phyloP scores from a whole-genome alignment of 2,329 filamentous ascomycete genomes.

The Xylariales sp. region DNA sequence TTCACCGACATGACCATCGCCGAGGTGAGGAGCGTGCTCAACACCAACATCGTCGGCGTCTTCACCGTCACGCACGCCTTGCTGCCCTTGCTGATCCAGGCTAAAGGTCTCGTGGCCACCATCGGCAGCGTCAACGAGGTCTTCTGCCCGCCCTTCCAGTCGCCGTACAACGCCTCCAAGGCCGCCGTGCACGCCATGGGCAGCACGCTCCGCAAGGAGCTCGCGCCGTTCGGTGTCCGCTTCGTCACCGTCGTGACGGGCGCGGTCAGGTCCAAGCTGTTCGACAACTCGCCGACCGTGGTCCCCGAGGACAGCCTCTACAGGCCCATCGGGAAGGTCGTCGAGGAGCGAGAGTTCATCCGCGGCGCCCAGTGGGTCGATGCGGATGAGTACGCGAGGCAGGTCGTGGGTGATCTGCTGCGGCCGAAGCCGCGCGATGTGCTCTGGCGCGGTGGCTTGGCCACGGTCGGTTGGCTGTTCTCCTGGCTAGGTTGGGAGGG shows the following conservation, averaged over 20 bases:
- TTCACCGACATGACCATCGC: constrained; percentile 15
- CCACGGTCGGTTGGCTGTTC: constrained; percentile 21
- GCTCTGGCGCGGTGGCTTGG: constrained; percentile 23
- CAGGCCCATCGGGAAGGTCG: constrained; percentile 13
- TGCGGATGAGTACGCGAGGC: constrained; percentile 20
- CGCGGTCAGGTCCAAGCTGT: constrained; percentile 20
- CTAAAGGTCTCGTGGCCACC: constrained; percentile 9
- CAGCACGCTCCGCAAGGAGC: constrained; percentile 12
- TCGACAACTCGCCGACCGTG: constrained; percentile 17
- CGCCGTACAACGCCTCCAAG: constrained; percentile 13
- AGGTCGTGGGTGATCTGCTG: constrained; percentile 22
- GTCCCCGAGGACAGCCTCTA: constrained; percentile 25
- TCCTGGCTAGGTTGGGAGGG: constrained; percentile 25
- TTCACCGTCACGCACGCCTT: constrained; percentile 8
- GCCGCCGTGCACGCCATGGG: constrained; percentile 11
- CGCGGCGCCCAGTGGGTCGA: constrained; percentile 17
- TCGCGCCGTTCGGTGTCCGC: constrained; percentile 20
- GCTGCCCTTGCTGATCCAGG: constrained; percentile 6
- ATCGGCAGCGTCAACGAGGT: constrained; percentile 9
- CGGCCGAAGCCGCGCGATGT: constrained; percentile 15
- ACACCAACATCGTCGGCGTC: constrained; percentile 14
- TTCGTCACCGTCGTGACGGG: constrained; percentile 21
- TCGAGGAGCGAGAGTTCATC: constrained; percentile 22
- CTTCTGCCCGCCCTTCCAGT: constrained; percentile 11
- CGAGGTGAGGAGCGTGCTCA: constrained; percentile 13